A percentile compares a stretch with the other conserved stretches of the same genome.
Evolutionary conservation across 306 rosid species (phyloP).

Genomic region (Dalbergia cochinchinensis): DNA sequence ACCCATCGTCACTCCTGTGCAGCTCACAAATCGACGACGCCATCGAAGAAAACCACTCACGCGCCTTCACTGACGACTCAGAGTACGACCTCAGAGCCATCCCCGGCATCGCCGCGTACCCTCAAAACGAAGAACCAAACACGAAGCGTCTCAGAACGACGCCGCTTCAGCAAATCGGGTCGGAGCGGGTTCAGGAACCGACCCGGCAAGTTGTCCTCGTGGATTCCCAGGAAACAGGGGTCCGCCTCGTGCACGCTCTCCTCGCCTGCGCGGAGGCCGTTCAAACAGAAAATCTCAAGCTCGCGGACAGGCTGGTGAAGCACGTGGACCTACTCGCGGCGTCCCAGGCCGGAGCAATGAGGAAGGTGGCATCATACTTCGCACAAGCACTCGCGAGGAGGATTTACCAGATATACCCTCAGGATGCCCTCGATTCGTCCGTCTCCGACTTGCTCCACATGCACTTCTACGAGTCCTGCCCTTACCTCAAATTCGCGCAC

Average conservation of each 20-base stretch:
- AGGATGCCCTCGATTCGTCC: conserved; percentile 54
- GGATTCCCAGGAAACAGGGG: conserved; percentile 79
- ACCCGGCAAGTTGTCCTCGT: conserved; percentile 69
- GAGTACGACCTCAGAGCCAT: conserved; percentile 86
- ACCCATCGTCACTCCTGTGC: conserved; percentile 16
- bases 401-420: conserved; percentile 66
- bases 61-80: conserved; percentile 66
- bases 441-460: conserved; percentile 69
- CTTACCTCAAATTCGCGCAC: conserved; percentile 89
- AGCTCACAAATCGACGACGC: conserved; percentile 43
- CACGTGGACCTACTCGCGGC: conserved; percentile 66
- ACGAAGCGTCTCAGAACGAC: not conserved
- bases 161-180: not conserved
- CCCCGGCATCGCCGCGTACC: conserved; percentile 79
- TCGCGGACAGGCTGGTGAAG: conserved; percentile 72
- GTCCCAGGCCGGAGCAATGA: conserved; percentile 79
- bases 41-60: conserved; percentile 29
- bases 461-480: conserved; percentile 85
- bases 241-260: conserved; percentile 80
- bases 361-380: conserved; percentile 77
- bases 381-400: conserved; percentile 70
- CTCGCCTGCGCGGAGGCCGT: conserved; percentile 90
- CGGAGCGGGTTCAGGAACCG: conserved; percentile 39
- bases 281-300: conserved; percentile 63
- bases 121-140: conserved; percentile 40